Percentiles rank a stretch among this genome's conserved stretches.
Evolutionary conservation across 2,329 filamentous ascomycete genomes (phyloP).

Genomic region (Periconia sp.): DNA sequence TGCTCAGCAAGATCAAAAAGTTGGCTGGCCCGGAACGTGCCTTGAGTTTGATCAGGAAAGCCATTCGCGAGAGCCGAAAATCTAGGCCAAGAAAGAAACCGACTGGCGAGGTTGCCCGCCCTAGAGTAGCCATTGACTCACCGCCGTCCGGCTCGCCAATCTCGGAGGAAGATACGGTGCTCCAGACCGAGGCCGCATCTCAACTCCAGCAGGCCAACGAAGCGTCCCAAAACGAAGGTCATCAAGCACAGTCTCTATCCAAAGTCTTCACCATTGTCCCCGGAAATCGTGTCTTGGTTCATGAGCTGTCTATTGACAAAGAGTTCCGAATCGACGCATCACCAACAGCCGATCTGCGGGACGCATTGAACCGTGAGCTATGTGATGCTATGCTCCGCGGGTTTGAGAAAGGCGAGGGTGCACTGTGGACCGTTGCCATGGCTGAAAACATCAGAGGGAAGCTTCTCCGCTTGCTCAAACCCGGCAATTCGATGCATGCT

Average conservation of each 20-base stretch:
- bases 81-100: constrained; percentile 66
- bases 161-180: constrained; percentile 39
- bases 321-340: constrained; percentile 69
- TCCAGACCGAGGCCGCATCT: constrained; percentile 33
- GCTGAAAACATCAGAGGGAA: constrained; percentile 71
- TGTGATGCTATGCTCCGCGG: constrained; percentile 63
- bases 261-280: constrained; percentile 65
- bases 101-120: constrained; percentile 66
- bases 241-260: constrained; percentile 49
- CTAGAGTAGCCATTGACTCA: constrained; percentile 60
- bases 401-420: constrained; percentile 65
- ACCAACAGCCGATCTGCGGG: constrained; percentile 59
- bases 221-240: constrained; percentile 21
- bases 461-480: constrained; percentile 70
- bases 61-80: constrained; percentile 71
- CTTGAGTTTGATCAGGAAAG: constrained; percentile 72
- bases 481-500: constrained; percentile 71
- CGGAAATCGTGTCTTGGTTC: constrained; percentile 72
- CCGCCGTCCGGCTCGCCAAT: constrained; percentile 26
- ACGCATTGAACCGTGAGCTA: constrained; percentile 62
- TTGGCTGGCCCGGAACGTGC: constrained; percentile 72
- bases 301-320: constrained; percentile 78
- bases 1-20: constrained; percentile 78
- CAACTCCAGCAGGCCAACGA: constrained; percentile 25
- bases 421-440: constrained; percentile 69